These are phyloP conservation scores for Aspergillus amoenus DNA, from an alignment of 2,329 filamentous ascomycete genomes.

Conservation along the genomic window DNA sequence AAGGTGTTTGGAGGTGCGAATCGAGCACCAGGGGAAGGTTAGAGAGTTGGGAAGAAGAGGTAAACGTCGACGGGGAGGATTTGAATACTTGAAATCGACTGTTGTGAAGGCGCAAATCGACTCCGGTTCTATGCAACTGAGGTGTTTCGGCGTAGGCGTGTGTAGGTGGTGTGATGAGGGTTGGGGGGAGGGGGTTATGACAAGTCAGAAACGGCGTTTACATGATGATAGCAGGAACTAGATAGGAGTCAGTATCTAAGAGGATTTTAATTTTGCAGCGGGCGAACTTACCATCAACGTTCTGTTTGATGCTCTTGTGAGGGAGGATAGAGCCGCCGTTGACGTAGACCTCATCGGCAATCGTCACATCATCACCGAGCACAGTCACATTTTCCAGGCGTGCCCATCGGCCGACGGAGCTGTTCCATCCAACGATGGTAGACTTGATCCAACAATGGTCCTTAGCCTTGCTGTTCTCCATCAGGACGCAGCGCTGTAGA, in stretches of 20 bases:
- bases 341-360: constrained; percentile 97
- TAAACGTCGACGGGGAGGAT: constrained; percentile 15
- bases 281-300: constrained; percentile 71
- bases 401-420: constrained; percentile 91
- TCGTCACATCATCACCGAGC: constrained; percentile 93
- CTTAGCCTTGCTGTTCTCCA: constrained; percentile 90
- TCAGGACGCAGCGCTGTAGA: constrained; percentile 86
- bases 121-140: constrained; percentile 41
- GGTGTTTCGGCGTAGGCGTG: constrained; percentile 24
- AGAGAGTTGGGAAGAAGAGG: constrained; percentile 15
- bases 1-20: constrained; percentile 28
- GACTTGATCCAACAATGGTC: constrained; percentile 99
- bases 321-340: constrained; percentile 94
- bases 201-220: constrained; percentile 35
- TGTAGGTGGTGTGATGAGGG: constrained; percentile 19
- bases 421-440: constrained; percentile 98
- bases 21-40: constrained; percentile 15
- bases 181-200: constrained; percentile 25
- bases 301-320: constrained; percentile 98
- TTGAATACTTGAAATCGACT: constrained; percentile 16
- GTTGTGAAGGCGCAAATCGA: constrained; percentile 32
- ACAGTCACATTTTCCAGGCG: constrained; percentile 98
- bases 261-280: not conserved
- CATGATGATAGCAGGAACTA: constrained; percentile 52
- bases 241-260: constrained; percentile 8